A percentile compares a stretch with the other conserved stretches of the same genome.
These are phyloP conservation scores for Astrocystis sublimbata DNA, from an alignment of 495 filamentous ascomycete species.

Conservation along the genomic window DNA sequence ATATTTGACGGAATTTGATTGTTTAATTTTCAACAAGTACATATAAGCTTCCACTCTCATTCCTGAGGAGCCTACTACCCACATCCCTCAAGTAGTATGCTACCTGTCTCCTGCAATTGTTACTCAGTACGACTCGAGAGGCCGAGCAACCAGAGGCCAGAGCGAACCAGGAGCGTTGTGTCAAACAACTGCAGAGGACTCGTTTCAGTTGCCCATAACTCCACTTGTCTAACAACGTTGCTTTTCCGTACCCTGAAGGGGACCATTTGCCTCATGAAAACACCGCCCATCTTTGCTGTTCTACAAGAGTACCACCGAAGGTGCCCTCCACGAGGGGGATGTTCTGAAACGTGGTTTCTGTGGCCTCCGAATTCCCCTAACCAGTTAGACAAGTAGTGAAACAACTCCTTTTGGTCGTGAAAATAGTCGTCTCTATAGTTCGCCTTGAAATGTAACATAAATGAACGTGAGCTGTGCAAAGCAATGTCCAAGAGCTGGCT, in stretches of 20 bases:
- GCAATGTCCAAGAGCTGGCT: conserved; percentile 25
- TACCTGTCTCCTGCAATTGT: conserved; percentile 9
- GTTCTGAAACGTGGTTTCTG: conserved; percentile 25
- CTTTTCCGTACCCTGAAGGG: conserved; percentile 10
- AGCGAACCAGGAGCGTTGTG: not conserved
- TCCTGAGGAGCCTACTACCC: not conserved
- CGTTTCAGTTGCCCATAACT: not conserved
- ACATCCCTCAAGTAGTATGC: conserved; percentile 11
- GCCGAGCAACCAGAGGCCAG: conserved; percentile 13
- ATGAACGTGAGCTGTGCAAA: conserved; percentile 26
- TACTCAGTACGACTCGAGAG: conserved; percentile 17
- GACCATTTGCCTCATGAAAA: conserved; percentile 11
- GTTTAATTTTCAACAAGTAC: conserved; percentile 5
- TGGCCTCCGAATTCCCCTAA: conserved; percentile 6
- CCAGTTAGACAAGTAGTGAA: conserved; percentile 13
- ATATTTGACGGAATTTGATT: not conserved
- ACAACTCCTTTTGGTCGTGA: conserved; percentile 19
- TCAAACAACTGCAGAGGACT: not conserved
- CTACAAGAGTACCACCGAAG: conserved; percentile 13
- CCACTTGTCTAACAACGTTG: conserved; percentile 10
- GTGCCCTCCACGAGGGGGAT: not conserved
- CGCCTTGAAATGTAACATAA: conserved; percentile 21
- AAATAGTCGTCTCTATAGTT: conserved; percentile 29
- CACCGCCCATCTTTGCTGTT: conserved; percentile 17
- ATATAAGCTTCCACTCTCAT: conserved; percentile 4